Evolutionary conservation across 2,329 filamentous ascomycete species (phyloP), one percentile per base, ranked within the genome.

Genomic region (Akanthomyces muscarius): DNA sequence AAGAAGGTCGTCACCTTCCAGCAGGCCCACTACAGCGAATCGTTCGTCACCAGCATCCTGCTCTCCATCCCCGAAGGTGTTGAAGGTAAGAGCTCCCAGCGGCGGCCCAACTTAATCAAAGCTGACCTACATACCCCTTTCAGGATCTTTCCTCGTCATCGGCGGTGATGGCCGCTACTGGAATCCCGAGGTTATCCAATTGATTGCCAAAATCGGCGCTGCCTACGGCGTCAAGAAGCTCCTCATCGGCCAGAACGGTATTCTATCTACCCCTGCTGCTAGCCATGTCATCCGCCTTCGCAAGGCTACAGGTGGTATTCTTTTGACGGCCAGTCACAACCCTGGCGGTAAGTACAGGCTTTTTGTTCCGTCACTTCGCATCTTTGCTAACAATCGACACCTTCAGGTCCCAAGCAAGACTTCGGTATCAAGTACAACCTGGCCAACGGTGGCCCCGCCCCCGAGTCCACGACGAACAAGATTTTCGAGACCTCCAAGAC

Each of bases 391-490:
- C 48, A 51, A 28, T 52, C 5, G 18, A n/a, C 62, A 36, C 14
- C 3, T 50, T 7, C 70, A 96, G 92, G 93, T 58, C 95, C 95
- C 66, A 89, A 86, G 70, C 90, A 95, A 75, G 95, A 99, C 79
- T 99, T 99, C 72, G 95, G 95, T 71, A 99, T 99, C 88, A 99
- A 99, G 83, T 99, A 99, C 86, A 99, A 99, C 84, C 84, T 99
- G 64, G 83, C 92, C 76, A 98, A 99, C 74, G 95, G 95, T 71
- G 95, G 93, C 63, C 95, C 95, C 50, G 95, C 95, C 63, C 95
- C 95, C 64, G 95, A 99, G 78, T 89, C 90, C 61, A 91, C 99
- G 68, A 99, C 95, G 69, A 96, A 99, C 87, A 97, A 96, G 82
- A 98, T 99, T 76, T 98, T 86, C 81, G 91, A 94, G 71, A 87